These are phyloP conservation scores for Ceratocystis diversiconidia DNA, from an alignment of 2,329 filamentous ascomycete genomes.

Conservation along the genomic window DNA sequence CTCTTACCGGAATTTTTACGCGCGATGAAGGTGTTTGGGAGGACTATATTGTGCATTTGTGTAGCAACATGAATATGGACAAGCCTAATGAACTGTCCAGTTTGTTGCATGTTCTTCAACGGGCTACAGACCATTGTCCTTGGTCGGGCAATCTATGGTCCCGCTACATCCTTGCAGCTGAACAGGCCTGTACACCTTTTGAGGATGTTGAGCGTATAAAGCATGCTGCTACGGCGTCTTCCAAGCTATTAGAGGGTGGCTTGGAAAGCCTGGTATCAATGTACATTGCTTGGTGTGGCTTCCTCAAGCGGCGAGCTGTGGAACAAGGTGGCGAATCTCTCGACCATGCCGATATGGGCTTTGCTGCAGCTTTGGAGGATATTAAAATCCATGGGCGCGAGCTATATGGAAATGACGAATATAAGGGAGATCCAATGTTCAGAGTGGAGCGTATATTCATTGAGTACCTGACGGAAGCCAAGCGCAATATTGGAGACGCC, in stretches of 20 bases:
- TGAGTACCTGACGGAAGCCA: slow-evolving; percentile 77
- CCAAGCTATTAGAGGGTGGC: slow-evolving; percentile 69
- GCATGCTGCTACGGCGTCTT: slow-evolving; percentile 75
- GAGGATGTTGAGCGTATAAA: slow-evolving; percentile 79
- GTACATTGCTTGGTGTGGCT: slow-evolving; percentile 88
- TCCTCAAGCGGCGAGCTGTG: slow-evolving; percentile 67
- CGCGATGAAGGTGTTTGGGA: slow-evolving; percentile 66
- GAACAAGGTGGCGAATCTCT: slow-evolving; percentile 66
- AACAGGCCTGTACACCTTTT: slow-evolving; percentile 63
- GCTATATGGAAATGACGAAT: slow-evolving; percentile 56
- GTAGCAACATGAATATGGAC: slow-evolving; percentile 25
- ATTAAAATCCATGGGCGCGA: slow-evolving; percentile 65
- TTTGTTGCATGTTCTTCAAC: slow-evolving; percentile 57
- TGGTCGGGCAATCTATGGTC: slow-evolving; percentile 90
- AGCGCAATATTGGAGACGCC: slow-evolving; percentile 61
- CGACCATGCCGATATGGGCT: slow-evolving; percentile 80
- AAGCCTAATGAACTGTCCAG: slow-evolving; percentile 21
- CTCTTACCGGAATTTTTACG: slow-evolving; percentile 54
- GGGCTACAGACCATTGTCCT: slow-evolving; percentile 79
- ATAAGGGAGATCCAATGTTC: slow-evolving; percentile 76
- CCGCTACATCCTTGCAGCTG: slow-evolving; percentile 70
- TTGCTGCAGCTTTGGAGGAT: slow-evolving; percentile 73
- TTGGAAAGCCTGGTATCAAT: slow-evolving; percentile 83
- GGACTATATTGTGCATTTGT: slow-evolving; percentile 65
- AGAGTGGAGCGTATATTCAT: slow-evolving; percentile 84